These are phyloP conservation scores for Hippophae rhamnoides DNA, from an alignment of 306 rosid genomes.

Conservation along the genomic window DNA sequence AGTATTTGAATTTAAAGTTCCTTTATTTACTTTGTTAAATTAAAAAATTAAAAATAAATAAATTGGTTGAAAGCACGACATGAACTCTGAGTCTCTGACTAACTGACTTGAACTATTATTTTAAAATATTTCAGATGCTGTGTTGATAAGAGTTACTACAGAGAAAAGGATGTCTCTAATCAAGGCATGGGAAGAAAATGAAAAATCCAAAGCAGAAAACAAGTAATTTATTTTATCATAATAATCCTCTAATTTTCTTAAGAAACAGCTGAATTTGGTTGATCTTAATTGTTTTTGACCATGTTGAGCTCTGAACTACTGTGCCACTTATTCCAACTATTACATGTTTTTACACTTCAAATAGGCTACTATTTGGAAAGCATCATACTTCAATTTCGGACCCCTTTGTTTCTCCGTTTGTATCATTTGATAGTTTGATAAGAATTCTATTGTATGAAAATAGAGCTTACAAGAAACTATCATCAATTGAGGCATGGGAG, in stretches of 20 bases:
- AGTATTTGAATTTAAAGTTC: neutral
- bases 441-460: constrained; percentile 6
- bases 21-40: neutral
- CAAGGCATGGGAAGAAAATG: constrained; percentile 67
- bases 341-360: no score
- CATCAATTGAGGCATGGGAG: constrained; percentile 67
- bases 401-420: no score
- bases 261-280: no score
- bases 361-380: no score
- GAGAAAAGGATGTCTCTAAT: constrained; percentile 45
- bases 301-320: no score
- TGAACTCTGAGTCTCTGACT: neutral
- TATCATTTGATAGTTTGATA: neutral
- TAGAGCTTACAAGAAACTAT: constrained; percentile 67
- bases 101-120: neutral
- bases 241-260: no score
- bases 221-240: constrained; percentile 21
- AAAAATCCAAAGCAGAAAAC: constrained; percentile 46
- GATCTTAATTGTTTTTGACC: no score
- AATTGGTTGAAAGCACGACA: neutral
- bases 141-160: constrained; percentile 41
- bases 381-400: no score
- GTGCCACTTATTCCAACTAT: no score
- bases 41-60: no score
- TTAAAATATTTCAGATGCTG: constrained; percentile 34